Conservation (phyloP, 257 asterid species). For the Jaltomata sinuosa region DNA sequence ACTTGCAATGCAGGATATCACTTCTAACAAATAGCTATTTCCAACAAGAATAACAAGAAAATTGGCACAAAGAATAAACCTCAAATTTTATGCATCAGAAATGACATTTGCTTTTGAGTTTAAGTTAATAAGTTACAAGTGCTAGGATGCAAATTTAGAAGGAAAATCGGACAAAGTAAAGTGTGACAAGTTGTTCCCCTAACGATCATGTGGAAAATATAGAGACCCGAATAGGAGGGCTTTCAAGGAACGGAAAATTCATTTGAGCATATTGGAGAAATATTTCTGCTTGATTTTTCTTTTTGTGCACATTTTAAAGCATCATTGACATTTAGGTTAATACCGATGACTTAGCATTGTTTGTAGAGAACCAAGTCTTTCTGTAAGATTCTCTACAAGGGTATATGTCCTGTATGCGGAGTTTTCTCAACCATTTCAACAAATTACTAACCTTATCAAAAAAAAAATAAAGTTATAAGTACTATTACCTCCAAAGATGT, state of each 20-base stretch:
- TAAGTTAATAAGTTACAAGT: not conserved
- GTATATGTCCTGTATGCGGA: not conserved
- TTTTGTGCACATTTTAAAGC: not conserved
- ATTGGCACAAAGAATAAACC: not conserved
- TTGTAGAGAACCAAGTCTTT: not conserved
- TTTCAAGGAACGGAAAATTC: not conserved
- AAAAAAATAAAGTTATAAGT: not conserved
- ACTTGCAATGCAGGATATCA: not conserved
- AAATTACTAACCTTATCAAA: not conserved
- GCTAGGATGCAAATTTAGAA: not conserved
- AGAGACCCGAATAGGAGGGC: not conserved
- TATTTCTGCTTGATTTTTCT: not conserved
- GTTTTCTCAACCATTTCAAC: not conserved
- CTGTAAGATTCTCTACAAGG: not conserved
- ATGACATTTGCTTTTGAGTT: not conserved
- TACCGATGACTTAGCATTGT: too few relatives aligned
- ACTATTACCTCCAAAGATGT: not conserved
- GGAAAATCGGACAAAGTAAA: not conserved
- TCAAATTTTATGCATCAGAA: not conserved
- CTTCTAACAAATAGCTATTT: not conserved
- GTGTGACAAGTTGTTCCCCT: not conserved
- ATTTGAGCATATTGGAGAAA: not conserved
- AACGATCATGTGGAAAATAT: not conserved
- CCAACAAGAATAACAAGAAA: not conserved
- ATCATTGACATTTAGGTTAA: too few relatives aligned